These are phyloP conservation scores for Vaccinium macrocarpon DNA, from an alignment of 148 eudicot species.

Conservation along the genomic window DNA sequence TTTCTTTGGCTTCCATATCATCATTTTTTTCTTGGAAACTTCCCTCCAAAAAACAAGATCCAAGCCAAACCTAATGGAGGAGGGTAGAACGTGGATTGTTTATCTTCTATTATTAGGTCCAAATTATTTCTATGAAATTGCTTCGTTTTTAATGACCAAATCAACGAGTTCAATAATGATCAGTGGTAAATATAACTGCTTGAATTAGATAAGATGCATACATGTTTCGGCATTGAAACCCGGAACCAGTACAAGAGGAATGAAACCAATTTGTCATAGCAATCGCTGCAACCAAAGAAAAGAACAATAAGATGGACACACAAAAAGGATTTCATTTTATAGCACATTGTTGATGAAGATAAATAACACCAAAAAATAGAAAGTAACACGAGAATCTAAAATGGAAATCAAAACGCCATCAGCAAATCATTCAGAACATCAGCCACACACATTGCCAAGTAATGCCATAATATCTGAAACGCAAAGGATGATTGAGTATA, in stretches of 20 bases:
- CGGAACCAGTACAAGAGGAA: conserved; percentile 96
- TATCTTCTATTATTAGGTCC: not conserved
- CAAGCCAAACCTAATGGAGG: not conserved
- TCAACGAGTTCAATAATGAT: conserved; percentile 4
- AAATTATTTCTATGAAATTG: not conserved
- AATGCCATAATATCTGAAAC: not conserved
- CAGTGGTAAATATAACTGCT: not conserved
- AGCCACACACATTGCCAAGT: not conserved
- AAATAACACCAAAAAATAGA: not conserved
- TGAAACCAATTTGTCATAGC: conserved; percentile 72
- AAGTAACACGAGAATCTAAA: not conserved
- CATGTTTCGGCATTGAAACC: conserved; percentile 61
- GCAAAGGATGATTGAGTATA: not conserved
- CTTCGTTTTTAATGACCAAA: not conserved
- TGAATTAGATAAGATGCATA: conserved; percentile 30
- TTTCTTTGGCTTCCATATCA: not conserved
- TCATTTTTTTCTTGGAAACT: not conserved
- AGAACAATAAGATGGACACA: conserved; percentile 1
- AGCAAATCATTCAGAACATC: not conserved
- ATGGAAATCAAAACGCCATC: not conserved
- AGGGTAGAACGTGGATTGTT: not conserved
- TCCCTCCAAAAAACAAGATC: not conserved
- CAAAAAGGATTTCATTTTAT: not conserved
- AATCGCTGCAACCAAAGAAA: conserved; percentile 56
- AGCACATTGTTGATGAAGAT: not conserved